Conservation (phyloP, 805 yeast species). For the Candida quercuum region DNA sequence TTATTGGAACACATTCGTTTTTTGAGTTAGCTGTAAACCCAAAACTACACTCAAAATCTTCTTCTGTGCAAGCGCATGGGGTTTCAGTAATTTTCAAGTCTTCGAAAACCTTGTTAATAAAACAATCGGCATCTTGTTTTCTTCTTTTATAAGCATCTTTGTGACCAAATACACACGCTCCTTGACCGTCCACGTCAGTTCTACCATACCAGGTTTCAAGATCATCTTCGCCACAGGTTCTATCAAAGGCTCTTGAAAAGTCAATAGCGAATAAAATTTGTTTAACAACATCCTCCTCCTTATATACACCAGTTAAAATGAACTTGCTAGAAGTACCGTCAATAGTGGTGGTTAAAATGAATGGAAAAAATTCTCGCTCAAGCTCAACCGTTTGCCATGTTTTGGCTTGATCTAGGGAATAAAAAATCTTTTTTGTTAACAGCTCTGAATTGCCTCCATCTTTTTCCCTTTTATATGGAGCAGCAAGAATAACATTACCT, state of each 20-base stretch:
- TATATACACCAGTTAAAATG: constrained; percentile 40
- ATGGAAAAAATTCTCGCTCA: constrained; percentile 37
- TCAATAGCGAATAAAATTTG: constrained; percentile 38
- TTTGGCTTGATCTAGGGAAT: constrained; percentile 70
- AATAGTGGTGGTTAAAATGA: constrained; percentile 47
- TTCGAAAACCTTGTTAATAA: constrained; percentile 31
- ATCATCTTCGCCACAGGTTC: constrained; percentile 40
- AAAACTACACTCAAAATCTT: constrained; percentile 66
- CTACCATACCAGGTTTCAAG: constrained; percentile 64
- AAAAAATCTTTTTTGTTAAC: constrained; percentile 33
- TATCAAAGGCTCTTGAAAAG: constrained; percentile 51
- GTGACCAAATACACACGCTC: constrained; percentile 63
- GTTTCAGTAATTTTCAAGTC: constrained; percentile 41
- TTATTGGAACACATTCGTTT: constrained; percentile 45
- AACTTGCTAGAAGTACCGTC: constrained; percentile 72
- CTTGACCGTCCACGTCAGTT: constrained; percentile 23
- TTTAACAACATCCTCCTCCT: constrained; percentile 5
- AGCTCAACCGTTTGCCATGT: constrained; percentile 53
- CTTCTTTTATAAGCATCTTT: constrained; percentile 60
- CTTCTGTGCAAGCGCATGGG: constrained; percentile 56
- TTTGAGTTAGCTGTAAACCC: constrained; percentile 38
- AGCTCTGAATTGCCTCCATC: constrained; percentile 26
- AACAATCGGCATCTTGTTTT: constrained; percentile 62
- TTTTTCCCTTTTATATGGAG: constrained; percentile 19
- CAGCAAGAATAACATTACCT: constrained; percentile 68